Percentiles rank a stretch among this genome's conserved stretches.
Conservation (phyloP, 139 green algal genomes). For the Deuterostichococcus epilithicus region DNA sequence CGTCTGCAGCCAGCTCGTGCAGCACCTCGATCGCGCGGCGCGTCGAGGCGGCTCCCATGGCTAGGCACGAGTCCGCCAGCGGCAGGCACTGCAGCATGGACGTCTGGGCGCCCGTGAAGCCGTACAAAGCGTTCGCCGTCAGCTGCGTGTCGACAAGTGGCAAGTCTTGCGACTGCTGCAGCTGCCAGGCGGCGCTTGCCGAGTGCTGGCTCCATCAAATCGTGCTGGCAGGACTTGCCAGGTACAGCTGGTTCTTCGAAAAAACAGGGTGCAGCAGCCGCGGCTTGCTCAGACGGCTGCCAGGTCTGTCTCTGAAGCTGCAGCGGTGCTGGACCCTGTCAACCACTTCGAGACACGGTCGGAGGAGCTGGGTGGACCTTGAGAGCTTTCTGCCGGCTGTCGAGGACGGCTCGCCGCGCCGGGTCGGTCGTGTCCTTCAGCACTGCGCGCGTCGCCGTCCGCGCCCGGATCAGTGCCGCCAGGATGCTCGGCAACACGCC, state of each 20-base stretch:
- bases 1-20: neutral
- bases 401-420: slow-evolving; percentile 49
- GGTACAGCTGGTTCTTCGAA: too few relatives aligned
- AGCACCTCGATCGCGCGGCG: slow-evolving; percentile 40
- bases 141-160: neutral
- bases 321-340: too few relatives aligned
- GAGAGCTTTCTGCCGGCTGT: slow-evolving; percentile 76
- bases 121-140: slow-evolving; percentile 80
- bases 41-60: slow-evolving; percentile 52
- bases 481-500: slow-evolving; percentile 69
- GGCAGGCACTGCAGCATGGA: slow-evolving; percentile 60
- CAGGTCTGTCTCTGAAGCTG: too few relatives aligned
- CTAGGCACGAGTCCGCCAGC: slow-evolving; percentile 79
- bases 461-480: slow-evolving; percentile 57
- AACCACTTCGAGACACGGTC: too few relatives aligned
- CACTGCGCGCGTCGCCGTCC: slow-evolving; percentile 41
- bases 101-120: slow-evolving; percentile 53
- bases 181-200: too few relatives aligned
- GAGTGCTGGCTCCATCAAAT: too few relatives aligned
- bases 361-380: slow-evolving; percentile 57
- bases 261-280: too few relatives aligned
- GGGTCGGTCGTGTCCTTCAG: slow-evolving; percentile 36
- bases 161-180: too few relatives aligned
- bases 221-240: too few relatives aligned
- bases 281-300: too few relatives aligned